Percentiles rank a stretch among this genome's conserved stretches.
Evolutionary conservation across 1,284 basidiomycete genomes (phyloP).

Genomic region (Serendipita sp.): DNA sequence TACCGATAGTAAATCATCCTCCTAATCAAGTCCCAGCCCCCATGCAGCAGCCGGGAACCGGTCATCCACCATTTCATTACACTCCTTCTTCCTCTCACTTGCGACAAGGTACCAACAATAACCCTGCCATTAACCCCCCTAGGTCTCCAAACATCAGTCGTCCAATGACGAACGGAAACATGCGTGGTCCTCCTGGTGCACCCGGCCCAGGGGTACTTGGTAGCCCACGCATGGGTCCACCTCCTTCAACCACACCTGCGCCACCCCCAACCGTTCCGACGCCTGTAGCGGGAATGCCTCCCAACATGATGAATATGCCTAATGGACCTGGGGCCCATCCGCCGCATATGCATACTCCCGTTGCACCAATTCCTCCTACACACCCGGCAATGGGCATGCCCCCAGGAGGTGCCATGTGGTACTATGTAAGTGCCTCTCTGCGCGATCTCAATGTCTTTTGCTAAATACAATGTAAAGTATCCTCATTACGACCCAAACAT

Average conservation of each 20-base stretch:
- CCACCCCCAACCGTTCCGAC: background rate
- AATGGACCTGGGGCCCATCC: conserved; percentile 50
- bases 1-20: background rate
- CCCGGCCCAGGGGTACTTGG: background rate
- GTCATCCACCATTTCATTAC: background rate
- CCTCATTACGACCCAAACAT: conserved; percentile 1
- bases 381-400: conserved; percentile 29
- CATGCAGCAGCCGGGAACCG: background rate
- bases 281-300: background rate
- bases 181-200: conserved; percentile 4
- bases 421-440: conserved; percentile 25
- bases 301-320: conserved; percentile 23
- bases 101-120: background rate
- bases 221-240: conserved; percentile 4
- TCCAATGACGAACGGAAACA: background rate
- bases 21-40: conserved; percentile 18
- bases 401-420: conserved; percentile 28
- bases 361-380: conserved; percentile 20
- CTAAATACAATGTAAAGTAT: background rate
- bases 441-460: background rate
- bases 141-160: background rate
- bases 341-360: conserved; percentile 26
- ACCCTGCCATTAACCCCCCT: background rate
- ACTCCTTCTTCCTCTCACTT: background rate
- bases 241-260: background rate